Evolutionary conservation across 192 early-diverging fungal genomes (phyloP), one percentile per base, ranked within the genome.

Genomic region (Backusella mclennaniae): DNA sequence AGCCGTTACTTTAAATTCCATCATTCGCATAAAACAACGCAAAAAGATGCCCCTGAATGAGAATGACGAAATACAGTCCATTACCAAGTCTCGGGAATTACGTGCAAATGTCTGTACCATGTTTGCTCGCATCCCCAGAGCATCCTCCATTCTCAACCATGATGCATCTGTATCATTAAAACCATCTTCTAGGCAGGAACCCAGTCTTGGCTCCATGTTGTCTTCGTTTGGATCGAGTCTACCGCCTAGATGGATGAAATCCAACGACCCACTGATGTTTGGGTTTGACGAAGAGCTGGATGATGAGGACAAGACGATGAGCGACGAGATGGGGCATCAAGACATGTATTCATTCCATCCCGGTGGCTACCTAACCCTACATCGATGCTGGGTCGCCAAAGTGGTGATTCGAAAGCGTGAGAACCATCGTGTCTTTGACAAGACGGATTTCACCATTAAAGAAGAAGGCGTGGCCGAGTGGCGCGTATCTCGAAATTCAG

Each of bases 381-480:
- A 89, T 72, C 82, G 88, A 12, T 81, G 81, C 70, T 86, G 88
- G 84, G 77, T 88, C 11, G 81, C 78, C 66, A 84, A 82, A 39
- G 78, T 74, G 21, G 69, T 82, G 3, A 79, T 76, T 41, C 80
- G 81, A 41, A 82, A 80, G 46, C 77, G 83, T 15, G 85, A 80
- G 33, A 82, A 83, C 69, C 81, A 83, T 11, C 83, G 85, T 4
- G 79, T 83, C 11, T 77, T 84, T 52, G 87, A 84, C 46, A 81
- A 80, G 12, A 82, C 81, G 23, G 88, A 87, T 21, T 76, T 89
- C 63, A 73, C 80, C 15, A 73, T 88, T 33, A 79, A 80, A 67
- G 80, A 85, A 69, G 87, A 88, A 66, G 88, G 88, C 75, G 80
- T 89, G 8, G 88, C 86, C 17, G 88, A 89, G 67, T 89, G 88